Evolutionary conservation across 768 basidiomycete genomes (phyloP).

Genomic region (Pisolithus orientalis): DNA sequence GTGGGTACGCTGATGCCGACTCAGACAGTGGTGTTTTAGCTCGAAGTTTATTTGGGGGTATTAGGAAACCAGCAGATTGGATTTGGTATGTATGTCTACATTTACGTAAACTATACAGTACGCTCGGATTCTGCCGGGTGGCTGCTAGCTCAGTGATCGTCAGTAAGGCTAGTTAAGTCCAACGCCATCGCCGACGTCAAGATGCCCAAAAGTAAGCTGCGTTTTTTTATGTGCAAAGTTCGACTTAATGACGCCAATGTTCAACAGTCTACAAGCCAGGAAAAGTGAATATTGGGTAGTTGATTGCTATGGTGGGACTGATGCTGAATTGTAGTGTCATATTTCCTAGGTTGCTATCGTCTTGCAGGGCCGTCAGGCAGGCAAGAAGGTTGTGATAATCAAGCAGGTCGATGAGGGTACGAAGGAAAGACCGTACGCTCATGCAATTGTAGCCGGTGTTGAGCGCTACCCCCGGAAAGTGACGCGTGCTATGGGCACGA

Average conservation of each 20-base stretch:
- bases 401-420: conserved; percentile 96
- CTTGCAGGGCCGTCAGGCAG: conserved; percentile 98
- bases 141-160: conserved; percentile 18
- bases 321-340: conserved; percentile 1
- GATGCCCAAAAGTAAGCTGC: conserved; percentile 36
- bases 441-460: conserved; percentile 97
- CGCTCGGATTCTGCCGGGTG: conserved; percentile 29
- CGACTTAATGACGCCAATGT: conserved; percentile 10
- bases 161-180: conserved; percentile 7
- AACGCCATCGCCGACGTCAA: conserved; percentile 30
- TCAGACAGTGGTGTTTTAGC: too few species aligned
- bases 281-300: conserved; percentile 49
- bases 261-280: conserved; percentile 85
- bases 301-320: background rate
- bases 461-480: conserved; percentile 99
- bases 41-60: too few species aligned
- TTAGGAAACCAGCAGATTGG: too few species aligned
- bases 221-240: background rate
- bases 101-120: conserved; percentile 20
- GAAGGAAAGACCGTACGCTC: conserved; percentile 93
- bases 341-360: conserved; percentile 79
- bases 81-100: background rate
- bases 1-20: too few species aligned
- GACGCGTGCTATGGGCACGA: conserved; percentile 94
- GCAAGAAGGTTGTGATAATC: conserved; percentile 98